Evolutionary conservation across 176 grass and related monocot genomes (phyloP), one percentile per base, ranked within the genome.

Genomic region (Oryza punctata): DNA sequence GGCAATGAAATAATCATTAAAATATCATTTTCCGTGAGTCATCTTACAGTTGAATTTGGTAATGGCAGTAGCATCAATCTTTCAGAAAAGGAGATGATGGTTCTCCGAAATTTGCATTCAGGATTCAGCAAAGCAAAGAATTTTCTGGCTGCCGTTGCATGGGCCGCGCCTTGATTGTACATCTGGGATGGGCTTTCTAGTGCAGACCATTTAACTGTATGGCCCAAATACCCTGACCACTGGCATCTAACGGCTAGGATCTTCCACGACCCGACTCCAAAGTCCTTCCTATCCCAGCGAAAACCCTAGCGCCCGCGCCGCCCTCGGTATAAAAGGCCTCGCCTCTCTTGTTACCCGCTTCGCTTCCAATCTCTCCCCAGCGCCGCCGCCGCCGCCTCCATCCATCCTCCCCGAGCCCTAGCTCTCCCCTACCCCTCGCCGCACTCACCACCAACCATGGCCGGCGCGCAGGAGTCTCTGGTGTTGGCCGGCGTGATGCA

Each of bases 401-500:
- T n/a, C n/a, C 24, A 16, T 40, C 32, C 23, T 10, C 9, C 57
- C 15, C 21, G 57, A 23, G n/a, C 35, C 8, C 13, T 63, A 81
- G 65, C 47, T 73, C 78, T 85, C 63, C 29, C 86, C 68, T 16
- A 70, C 28, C 9, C 19, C 13, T 27, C 72, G 46, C 66, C 35
- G 37, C 37, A 38, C 7, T 3, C 69, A 16, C 54, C 16, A 66
- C 82, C 5, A 35, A 35, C 33, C 67, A 94, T 94, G 87, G 89
- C 92, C 38, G 75, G 89, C 37, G 21, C 87, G 12, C 89, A 87
- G 75, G 91, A 95, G 82, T 77, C 88, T 40, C 87, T 98, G 21
- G 89, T 93, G 78, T 89, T 91, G 66, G 88, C 87, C 21, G 92
- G 95, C 27, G 82, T 86, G 76, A 90, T 98, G 84, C 88, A 85